phyloP scores from a whole-genome alignment of 768 basidiomycete genomes.

The Termitomyces heimii region DNA sequence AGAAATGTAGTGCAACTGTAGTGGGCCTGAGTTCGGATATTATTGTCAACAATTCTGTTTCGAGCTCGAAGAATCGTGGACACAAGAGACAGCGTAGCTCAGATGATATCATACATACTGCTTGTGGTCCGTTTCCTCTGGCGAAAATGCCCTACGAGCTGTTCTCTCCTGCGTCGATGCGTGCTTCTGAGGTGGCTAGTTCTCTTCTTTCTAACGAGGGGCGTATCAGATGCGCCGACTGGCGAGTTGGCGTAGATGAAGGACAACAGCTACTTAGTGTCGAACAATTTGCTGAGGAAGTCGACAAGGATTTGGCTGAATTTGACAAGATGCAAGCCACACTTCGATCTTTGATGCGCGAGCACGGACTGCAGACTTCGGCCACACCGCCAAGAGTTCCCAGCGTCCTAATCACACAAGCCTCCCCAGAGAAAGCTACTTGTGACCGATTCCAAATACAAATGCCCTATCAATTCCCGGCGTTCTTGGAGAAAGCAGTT shows the following conservation, averaged over 20 bases:
- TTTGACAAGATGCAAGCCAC: not conserved
- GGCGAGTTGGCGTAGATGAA: not conserved
- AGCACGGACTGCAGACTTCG: not conserved
- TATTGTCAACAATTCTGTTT: not conserved
- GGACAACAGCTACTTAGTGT: not conserved
- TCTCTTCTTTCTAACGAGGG: not conserved
- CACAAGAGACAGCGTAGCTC: not conserved
- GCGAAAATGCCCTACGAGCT: constrained; percentile 3
- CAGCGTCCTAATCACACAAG: not conserved
- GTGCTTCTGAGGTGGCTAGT: constrained; percentile 2
- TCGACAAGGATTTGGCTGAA: not conserved
- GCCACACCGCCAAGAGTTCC: constrained; percentile 1
- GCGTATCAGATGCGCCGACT: constrained; percentile 2
- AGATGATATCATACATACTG: not conserved
- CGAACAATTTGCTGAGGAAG: not conserved
- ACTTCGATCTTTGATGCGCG: not conserved
- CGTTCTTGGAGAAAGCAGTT: constrained; percentile 2
- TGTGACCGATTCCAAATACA: not conserved
- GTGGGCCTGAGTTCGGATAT: not conserved
- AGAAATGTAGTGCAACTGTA: not conserved
- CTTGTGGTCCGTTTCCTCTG: not conserved
- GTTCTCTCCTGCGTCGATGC: constrained; percentile 5
- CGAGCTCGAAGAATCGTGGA: not conserved
- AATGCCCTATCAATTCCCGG: not conserved
- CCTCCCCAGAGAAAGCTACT: not conserved